A percentile compares a stretch with the other conserved stretches of the same genome.
Evolutionary conservation across 305 asterid genomes (phyloP).

Genomic region (Fraxinus albicans): DNA sequence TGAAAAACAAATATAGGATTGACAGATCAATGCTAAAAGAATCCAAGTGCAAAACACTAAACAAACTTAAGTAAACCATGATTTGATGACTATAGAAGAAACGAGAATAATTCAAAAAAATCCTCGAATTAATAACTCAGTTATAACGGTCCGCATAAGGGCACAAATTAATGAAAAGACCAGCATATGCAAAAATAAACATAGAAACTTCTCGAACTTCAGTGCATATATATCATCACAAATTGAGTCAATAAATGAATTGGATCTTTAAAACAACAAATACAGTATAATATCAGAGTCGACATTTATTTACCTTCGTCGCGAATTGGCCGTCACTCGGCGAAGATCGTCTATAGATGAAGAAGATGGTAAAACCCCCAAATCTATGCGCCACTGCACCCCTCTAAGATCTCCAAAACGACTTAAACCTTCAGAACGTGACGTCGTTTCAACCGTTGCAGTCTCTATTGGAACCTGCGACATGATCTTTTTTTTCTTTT

Average conservation of each 20-base stretch:
- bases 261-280: background rate
- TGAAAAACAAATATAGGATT: background rate
- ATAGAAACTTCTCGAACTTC: constrained; percentile 7
- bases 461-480: constrained; percentile 36
- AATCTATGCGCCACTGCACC: constrained; percentile 81
- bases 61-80: background rate
- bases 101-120: background rate
- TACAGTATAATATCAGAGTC: background rate
- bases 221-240: background rate
- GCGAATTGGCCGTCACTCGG: constrained; percentile 77
- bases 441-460: constrained; percentile 40
- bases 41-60: background rate
- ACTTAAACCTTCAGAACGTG: constrained; percentile 33
- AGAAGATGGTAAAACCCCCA: constrained; percentile 78
- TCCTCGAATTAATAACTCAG: background rate
- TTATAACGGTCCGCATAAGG: background rate
- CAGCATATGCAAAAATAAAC: constrained; percentile 1
- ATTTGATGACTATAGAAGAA: constrained; percentile 1
- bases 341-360: constrained; percentile 80
- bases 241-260: background rate
- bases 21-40: background rate
- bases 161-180: background rate
- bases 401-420: constrained; percentile 70
- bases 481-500: background rate
- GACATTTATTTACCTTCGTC: constrained; percentile 69